These are phyloP conservation scores for Calendula officinalis DNA, from an alignment of 129 eudicot genomes.

Conservation along the genomic window DNA sequence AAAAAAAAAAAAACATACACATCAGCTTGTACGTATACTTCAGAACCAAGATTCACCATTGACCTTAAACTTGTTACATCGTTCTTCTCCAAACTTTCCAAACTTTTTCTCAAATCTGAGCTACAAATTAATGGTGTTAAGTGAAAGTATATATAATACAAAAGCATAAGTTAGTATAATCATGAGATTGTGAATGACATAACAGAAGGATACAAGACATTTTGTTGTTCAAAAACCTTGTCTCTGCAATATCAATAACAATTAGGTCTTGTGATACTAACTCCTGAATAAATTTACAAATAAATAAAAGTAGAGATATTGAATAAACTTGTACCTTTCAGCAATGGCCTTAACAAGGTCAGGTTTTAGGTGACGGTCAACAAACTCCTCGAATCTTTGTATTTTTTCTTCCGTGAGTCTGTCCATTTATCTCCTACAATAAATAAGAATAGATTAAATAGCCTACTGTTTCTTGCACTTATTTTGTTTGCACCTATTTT, in stretches of 20 bases:
- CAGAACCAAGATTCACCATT: slow-evolving; percentile 85
- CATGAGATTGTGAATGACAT: background rate
- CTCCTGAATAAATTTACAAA: background rate
- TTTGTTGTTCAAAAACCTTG: slow-evolving; percentile 90
- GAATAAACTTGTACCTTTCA: slow-evolving; percentile 47
- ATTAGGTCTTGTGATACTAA: slow-evolving; percentile 9
- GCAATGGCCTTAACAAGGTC: slow-evolving; percentile 83
- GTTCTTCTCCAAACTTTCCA: slow-evolving; percentile 85
- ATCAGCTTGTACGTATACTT: slow-evolving; percentile 91
- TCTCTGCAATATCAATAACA: slow-evolving; percentile 62
- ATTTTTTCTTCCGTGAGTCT: slow-evolving; percentile 50
- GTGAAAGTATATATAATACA: background rate
- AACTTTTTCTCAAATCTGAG: slow-evolving; percentile 68
- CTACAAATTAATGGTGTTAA: slow-evolving; percentile 33
- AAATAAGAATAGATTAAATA: background rate
- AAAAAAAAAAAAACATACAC: slow-evolving; percentile 49
- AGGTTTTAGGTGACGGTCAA: slow-evolving; percentile 81
- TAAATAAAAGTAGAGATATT: no score
- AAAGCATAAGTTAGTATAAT: slow-evolving; percentile 1
- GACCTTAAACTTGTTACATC: slow-evolving; percentile 79
- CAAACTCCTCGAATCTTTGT: slow-evolving; percentile 74
- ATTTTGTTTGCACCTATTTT: no score
- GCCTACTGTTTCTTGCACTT: no score
- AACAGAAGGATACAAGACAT: slow-evolving; percentile 82
- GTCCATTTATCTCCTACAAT: slow-evolving; percentile 56